Evolutionary conservation across 1,284 basidiomycete species (phyloP), one percentile per base, ranked within the genome.

Genomic region (Cystobasidium pallidum): DNA sequence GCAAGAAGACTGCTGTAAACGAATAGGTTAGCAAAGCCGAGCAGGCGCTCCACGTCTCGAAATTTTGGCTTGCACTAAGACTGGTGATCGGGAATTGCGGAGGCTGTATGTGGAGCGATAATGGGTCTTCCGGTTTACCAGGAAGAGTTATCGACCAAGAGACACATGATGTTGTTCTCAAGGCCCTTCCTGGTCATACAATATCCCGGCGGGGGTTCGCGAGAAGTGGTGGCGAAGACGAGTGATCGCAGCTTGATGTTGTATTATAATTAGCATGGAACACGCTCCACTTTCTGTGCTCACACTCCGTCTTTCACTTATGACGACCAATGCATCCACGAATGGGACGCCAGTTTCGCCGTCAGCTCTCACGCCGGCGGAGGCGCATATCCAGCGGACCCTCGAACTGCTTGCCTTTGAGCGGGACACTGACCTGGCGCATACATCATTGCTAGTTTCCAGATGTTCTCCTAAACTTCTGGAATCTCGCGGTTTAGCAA

Each of bases 401-500:
- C 45, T 71, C n/a, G 68, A 62, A 8, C 30, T 74, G 32, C 62
- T 74, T 36, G 63, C 47, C 13, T 47, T 47, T 47, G 73, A 74
- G 43, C 52, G 73, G 6, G 63, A 74, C 26, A 36, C 39, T 4
- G 73, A 74, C 45, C 52, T 74, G n/a, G 63, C 47, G 13, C 58
- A 74, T 58, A 74, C 61, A 26, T 55, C 62, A 21, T 47, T 74
- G 57, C 64, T 74, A 21, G 58, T 59, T 1, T 72, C 68, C 7
- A 71, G 72, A 30, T 74, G 73, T 64, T 57, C 62, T 10, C 54
- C 70, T 10, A 59, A 32, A 21, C 57, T 72, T 19, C 72, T 75
- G 17, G 71, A 75, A 34, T 30, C 26, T 6, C 28, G 51, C 19
- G 74, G 74, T 7, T 45, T 75, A 3, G 74, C 74, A 2, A 21